These are phyloP conservation scores for Monascus ruber DNA, from an alignment of 2,329 filamentous ascomycete species.

Conservation along the genomic window DNA sequence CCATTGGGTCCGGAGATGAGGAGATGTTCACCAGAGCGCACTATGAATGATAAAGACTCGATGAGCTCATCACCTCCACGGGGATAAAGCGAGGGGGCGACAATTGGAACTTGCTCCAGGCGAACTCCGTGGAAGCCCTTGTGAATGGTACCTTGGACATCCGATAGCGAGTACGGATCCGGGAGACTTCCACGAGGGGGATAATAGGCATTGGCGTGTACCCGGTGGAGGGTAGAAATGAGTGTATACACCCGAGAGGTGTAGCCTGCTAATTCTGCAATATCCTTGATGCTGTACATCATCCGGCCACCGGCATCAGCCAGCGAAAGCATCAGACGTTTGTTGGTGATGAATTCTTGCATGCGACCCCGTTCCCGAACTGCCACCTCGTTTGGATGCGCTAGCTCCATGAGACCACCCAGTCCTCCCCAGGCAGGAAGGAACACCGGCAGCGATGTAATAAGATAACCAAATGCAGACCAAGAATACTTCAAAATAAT, in stretches of 20 bases:
- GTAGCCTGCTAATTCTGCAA: constrained; percentile 89
- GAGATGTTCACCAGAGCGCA: constrained; percentile 83
- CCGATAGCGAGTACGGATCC: constrained; percentile 79
- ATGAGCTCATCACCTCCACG: constrained; percentile 85
- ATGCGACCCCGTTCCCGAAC: constrained; percentile 70
- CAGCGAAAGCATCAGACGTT: constrained; percentile 91
- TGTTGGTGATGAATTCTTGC: constrained; percentile 99
- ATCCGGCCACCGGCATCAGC: constrained; percentile 93
- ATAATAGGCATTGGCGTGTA: constrained; percentile 82
- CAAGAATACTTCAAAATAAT: constrained; percentile 97
- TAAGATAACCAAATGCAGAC: constrained; percentile 92
- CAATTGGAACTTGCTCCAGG: constrained; percentile 83
- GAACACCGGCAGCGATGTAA: constrained; percentile 88
- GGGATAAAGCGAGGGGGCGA: constrained; percentile 79
- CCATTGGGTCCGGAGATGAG: constrained; percentile 93
- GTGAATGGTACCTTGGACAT: constrained; percentile 87
- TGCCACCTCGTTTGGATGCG: constrained; percentile 22
- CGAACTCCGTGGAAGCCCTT: constrained; percentile 91
- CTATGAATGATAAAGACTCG: constrained; percentile 77
- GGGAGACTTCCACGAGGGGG: constrained; percentile 53
- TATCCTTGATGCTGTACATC: constrained; percentile 99
- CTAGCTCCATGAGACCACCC: constrained; percentile 59
- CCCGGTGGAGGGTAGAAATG: constrained; percentile 86
- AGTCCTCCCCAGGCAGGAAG: constrained; percentile 86
- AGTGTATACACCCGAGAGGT: constrained; percentile 93